Evolutionary conservation across 345 rosid genomes (phyloP).

Genomic region (Eutrema heterophyllum): DNA sequence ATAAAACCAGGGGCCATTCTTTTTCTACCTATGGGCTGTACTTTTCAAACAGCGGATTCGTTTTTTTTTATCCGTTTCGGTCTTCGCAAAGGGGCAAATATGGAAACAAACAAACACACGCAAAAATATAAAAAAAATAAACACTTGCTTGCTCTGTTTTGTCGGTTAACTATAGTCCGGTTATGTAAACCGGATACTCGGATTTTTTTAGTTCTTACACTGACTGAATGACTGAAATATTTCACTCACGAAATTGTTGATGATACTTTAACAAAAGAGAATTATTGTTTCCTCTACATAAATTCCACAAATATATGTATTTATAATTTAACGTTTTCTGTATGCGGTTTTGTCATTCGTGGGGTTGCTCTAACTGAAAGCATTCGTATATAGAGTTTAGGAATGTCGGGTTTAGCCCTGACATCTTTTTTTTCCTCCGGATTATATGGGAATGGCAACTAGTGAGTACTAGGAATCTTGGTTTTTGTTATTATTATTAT

Average conservation of each 20-base stretch:
- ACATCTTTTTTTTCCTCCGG: not conserved
- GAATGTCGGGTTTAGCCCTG: constrained; percentile 9
- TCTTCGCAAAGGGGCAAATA: constrained; percentile 13
- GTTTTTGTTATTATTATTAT: too few relatives aligned
- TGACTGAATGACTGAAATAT: not conserved
- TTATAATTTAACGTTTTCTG: too few relatives aligned
- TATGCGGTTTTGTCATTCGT: too few relatives aligned
- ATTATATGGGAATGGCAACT: constrained; percentile 10
- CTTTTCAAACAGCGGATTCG: constrained; percentile 30
- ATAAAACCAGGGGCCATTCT: constrained; percentile 34
- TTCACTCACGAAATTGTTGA: not conserved
- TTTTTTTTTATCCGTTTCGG: constrained; percentile 25
- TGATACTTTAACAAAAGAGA: not conserved
- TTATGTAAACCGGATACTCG: not conserved
- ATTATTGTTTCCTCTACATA: not conserved
- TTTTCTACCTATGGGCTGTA: constrained; percentile 26
- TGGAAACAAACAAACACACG: not conserved
- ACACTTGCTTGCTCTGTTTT: not conserved
- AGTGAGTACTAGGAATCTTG: constrained; percentile 26
- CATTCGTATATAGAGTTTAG: not conserved
- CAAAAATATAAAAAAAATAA: too few relatives aligned
- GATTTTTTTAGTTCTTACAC: not conserved
- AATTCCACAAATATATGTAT: not conserved
- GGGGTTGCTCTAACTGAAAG: not conserved
- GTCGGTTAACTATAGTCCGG: constrained; percentile 14